Percentiles rank a stretch among this genome's conserved stretches.
Conservation (phyloP, 78 protist genomes). For the Protostelium mycophagum region DNA sequence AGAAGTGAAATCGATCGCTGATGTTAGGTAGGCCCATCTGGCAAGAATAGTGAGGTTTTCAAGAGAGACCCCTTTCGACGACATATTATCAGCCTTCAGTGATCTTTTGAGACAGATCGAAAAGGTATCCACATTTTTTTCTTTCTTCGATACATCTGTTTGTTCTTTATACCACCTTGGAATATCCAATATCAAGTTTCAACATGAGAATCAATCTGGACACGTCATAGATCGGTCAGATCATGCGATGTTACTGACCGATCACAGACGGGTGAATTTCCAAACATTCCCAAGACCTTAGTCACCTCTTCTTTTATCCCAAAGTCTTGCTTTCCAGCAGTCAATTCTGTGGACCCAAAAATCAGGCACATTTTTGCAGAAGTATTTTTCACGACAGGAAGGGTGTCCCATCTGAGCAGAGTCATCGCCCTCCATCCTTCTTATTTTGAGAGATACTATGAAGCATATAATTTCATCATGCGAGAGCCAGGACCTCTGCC, state of each 20-base stretch:
- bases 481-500: constrained; percentile 71
- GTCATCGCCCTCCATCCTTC: constrained; percentile 52
- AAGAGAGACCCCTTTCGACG: background rate
- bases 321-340: background rate
- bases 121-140: background rate
- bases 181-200: too few species aligned
- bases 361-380: constrained; percentile 38
- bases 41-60: background rate
- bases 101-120: background rate
- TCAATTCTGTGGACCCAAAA: background rate
- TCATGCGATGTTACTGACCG: background rate
- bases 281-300: background rate
- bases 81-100: background rate
- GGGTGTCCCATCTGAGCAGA: constrained; percentile 47
- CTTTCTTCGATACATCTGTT: background rate
- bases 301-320: background rate
- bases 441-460: constrained; percentile 39
- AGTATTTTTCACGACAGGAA: constrained; percentile 33
- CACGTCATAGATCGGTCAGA: too few species aligned
- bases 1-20: too few species aligned
- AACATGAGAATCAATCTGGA: too few species aligned
- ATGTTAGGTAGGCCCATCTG: background rate
- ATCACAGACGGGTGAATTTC: background rate
- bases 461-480: constrained; percentile 53
- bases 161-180: too few species aligned